A percentile compares a stretch with the other conserved stretches of the same genome.
Evolutionary conservation across 176 grass and related monocot genomes (phyloP).

Genomic region (Aechmea fasciata): DNA sequence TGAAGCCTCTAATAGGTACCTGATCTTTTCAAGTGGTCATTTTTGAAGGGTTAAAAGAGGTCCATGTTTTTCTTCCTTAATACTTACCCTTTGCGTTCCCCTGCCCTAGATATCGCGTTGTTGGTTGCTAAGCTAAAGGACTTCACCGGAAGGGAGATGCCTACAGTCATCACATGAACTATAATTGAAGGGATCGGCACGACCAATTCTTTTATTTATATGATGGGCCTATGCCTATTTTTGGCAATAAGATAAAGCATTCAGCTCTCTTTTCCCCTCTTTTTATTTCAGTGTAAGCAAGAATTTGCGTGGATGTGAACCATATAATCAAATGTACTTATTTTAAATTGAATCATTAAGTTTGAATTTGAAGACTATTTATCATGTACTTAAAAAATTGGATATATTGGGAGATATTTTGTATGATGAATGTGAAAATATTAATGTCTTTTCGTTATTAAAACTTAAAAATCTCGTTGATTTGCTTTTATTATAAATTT

Average conservation of each 20-base stretch:
- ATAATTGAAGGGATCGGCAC: background rate
- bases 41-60: background rate
- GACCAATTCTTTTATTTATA: conserved; percentile 16
- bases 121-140: conserved; percentile 74
- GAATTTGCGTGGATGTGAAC: no score
- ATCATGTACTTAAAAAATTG: no score
- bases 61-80: background rate
- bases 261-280: background rate
- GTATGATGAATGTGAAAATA: no score
- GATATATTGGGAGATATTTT: no score
- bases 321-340: no score
- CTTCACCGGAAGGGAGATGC: conserved; percentile 75
- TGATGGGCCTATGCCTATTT: background rate
- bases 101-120: conserved; percentile 57
- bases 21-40: conserved; percentile 1
- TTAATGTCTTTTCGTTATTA: no score
- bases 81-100: background rate
- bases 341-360: no score
- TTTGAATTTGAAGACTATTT: no score
- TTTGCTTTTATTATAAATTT: no score
- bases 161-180: conserved; percentile 71
- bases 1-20: conserved; percentile 72
- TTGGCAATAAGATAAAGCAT: conserved; percentile 1
- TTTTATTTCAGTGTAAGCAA: background rate
- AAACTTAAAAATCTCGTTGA: no score